Evolutionary conservation across 768 basidiomycete species (phyloP).

Genomic region (Amanita subjunquillea): DNA sequence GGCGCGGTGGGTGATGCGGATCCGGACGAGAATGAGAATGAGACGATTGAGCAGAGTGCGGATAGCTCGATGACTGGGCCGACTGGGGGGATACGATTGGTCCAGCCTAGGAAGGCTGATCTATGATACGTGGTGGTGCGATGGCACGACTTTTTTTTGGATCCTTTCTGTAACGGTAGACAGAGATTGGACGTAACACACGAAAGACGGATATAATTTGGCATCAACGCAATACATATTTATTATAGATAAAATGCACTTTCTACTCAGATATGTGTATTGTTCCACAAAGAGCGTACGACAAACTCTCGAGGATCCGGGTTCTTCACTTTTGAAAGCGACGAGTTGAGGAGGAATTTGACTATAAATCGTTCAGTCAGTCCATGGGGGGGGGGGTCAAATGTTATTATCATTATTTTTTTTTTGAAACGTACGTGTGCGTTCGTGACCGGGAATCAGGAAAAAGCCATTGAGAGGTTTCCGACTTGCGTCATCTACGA

Average conservation of each 20-base stretch:
- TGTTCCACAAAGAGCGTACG: slow-evolving; percentile 44
- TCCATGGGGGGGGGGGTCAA: neutral
- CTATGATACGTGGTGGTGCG: neutral
- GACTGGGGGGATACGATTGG: slow-evolving; percentile 28
- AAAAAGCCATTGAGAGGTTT: slow-evolving; percentile 42
- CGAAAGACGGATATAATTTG: no score
- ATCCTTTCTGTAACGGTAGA: neutral
- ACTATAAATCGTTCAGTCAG: slow-evolving; percentile 18
- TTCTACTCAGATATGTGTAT: slow-evolving; percentile 24
- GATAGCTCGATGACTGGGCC: slow-evolving; percentile 10
- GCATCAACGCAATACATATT: neutral
- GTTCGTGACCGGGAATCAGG: slow-evolving; percentile 41
- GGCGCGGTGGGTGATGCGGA: slow-evolving; percentile 13
- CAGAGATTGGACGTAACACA: no score
- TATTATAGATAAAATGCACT: neutral
- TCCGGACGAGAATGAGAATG: slow-evolving; percentile 12
- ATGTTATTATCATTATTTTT: no score
- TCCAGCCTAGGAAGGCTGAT: slow-evolving; percentile 14
- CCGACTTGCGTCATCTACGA: slow-evolving; percentile 32
- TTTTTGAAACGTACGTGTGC: slow-evolving; percentile 29
- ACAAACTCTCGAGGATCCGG: slow-evolving; percentile 36
- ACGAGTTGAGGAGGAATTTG: slow-evolving; percentile 26
- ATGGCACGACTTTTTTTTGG: neutral
- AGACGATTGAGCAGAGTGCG: slow-evolving; percentile 15
- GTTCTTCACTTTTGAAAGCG: slow-evolving; percentile 25